Evolutionary conservation across 1,284 basidiomycete genomes (phyloP).

Genomic region (Ceratobasidium sp.): DNA sequence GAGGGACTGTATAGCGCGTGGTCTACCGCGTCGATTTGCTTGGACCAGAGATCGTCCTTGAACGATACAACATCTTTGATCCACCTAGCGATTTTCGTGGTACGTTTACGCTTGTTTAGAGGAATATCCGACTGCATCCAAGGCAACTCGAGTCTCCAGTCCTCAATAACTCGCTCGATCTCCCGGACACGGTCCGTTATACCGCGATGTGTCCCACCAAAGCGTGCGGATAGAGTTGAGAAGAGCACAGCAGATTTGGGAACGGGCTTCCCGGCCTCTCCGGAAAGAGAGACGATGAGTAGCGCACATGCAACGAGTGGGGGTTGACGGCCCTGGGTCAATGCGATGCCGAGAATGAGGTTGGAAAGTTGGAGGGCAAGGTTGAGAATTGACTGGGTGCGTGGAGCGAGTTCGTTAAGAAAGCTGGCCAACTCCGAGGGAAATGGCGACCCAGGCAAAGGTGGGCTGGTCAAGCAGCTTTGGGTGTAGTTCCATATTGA

Average conservation of each 20-base stretch:
- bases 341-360: constrained; percentile 61
- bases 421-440: constrained; percentile 52
- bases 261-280: constrained; percentile 67
- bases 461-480: constrained; percentile 52
- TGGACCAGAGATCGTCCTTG: constrained; percentile 47
- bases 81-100: constrained; percentile 15
- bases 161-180: constrained; percentile 69
- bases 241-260: constrained; percentile 68
- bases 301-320: constrained; percentile 73
- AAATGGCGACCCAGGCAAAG: constrained; percentile 52
- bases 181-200: constrained; percentile 76
- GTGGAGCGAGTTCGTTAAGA: constrained; percentile 57
- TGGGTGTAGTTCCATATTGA: constrained; percentile 65
- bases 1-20: constrained; percentile 37
- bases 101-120: constrained; percentile 17
- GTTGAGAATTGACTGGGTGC: constrained; percentile 64
- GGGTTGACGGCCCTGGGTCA: constrained; percentile 54
- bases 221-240: constrained; percentile 65
- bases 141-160: constrained; percentile 72
- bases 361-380: constrained; percentile 68
- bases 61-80: constrained; percentile 48
- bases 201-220: constrained; percentile 64
- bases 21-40: constrained; percentile 31
- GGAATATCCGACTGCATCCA: constrained; percentile 61
- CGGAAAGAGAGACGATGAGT: constrained; percentile 78